These are phyloP conservation scores for Penicillium sp. DNA, from an alignment of 2,329 filamentous ascomycete genomes.

Conservation along the genomic window DNA sequence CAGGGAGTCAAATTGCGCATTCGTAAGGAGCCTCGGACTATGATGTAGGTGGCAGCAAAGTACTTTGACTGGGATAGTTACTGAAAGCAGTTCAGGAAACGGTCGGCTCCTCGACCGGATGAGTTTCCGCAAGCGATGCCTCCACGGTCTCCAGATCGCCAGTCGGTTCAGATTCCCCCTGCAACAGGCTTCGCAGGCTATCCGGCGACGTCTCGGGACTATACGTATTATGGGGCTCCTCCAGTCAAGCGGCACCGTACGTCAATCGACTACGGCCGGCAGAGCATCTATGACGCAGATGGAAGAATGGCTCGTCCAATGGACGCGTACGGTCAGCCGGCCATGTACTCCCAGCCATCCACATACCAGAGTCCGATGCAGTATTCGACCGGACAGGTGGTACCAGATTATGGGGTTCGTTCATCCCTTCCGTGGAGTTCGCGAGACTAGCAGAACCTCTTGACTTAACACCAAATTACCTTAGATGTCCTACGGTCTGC, in stretches of 20 bases:
- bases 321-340: constrained; percentile 36
- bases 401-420: constrained; percentile 38
- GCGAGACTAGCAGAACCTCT: not conserved
- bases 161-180: constrained; percentile 34
- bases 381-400: constrained; percentile 35
- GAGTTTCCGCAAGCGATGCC: constrained; percentile 37
- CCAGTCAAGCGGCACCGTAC: constrained; percentile 40
- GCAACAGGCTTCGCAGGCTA: constrained; percentile 31
- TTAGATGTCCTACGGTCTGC: constrained; percentile 36
- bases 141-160: constrained; percentile 37
- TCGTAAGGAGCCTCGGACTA: constrained; percentile 72
- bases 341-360: constrained; percentile 31
- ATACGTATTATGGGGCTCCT: constrained; percentile 30
- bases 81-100: constrained; percentile 35
- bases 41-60: constrained; percentile 32
- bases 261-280: constrained; percentile 36
- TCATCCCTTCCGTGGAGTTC: not conserved
- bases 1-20: constrained; percentile 79
- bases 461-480: constrained; percentile 13
- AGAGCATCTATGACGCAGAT: constrained; percentile 36
- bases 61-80: not conserved
- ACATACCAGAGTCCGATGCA: constrained; percentile 35
- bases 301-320: constrained; percentile 35
- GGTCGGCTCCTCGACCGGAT: constrained; percentile 35
- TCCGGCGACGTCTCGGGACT: constrained; percentile 32